These are phyloP conservation scores for Pseudomassariella vexata DNA, from an alignment of 2,329 filamentous ascomycete species.

Conservation along the genomic window DNA sequence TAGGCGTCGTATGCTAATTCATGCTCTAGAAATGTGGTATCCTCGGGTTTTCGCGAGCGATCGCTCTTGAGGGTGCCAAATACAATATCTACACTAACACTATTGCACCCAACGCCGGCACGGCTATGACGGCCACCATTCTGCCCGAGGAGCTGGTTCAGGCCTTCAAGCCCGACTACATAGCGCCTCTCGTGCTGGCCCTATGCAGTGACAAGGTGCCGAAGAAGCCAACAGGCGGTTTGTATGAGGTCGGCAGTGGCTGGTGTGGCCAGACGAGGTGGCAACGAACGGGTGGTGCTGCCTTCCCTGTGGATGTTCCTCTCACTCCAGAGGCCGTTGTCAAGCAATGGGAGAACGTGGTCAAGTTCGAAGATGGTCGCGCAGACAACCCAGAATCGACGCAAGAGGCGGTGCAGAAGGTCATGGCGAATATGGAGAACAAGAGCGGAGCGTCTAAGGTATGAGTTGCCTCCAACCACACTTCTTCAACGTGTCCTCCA, in stretches of 20 bases:
- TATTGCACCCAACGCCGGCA: conserved; percentile 95
- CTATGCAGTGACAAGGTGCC: conserved; percentile 83
- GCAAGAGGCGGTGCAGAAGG: conserved; percentile 70
- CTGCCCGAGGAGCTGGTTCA: conserved; percentile 97
- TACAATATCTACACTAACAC: conserved; percentile 99
- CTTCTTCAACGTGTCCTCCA: conserved; percentile 12
- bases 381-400: conserved; percentile 80
- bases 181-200: conserved; percentile 85
- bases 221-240: conserved; percentile 72
- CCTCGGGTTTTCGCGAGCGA: conserved; percentile 86
- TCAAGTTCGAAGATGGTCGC: conserved; percentile 81
- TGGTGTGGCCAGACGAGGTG: conserved; percentile 91
- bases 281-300: conserved; percentile 85
- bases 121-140: conserved; percentile 88
- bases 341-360: conserved; percentile 70
- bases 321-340: conserved; percentile 80
- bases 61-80: conserved; percentile 89
- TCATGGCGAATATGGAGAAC: conserved; percentile 80
- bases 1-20: conserved; percentile 14
- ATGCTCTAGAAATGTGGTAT: conserved; percentile 74
- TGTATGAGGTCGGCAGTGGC: conserved; percentile 93
- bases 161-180: conserved; percentile 98
- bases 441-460: conserved; percentile 54
- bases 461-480: conserved; percentile 36
- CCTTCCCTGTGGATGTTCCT: conserved; percentile 81